Conservation (phyloP, 2,329 filamentous ascomycete species). For the Fusarium sp. region DNA sequence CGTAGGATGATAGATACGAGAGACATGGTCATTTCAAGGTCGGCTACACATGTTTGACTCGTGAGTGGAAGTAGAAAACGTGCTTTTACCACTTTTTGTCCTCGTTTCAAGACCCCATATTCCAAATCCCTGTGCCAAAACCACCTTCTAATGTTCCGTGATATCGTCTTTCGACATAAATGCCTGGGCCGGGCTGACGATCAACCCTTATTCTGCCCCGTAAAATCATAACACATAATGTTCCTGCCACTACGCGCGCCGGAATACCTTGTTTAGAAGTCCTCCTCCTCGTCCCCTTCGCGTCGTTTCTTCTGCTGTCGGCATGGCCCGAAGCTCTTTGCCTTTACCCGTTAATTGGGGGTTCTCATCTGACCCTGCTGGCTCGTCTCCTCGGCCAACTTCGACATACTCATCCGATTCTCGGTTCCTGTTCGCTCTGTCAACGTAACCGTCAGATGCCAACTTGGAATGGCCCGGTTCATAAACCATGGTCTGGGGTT, state of each 20-base stretch:
- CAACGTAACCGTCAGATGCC: conserved; percentile 44
- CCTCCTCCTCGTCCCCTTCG: conserved; percentile 45
- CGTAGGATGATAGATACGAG: not conserved
- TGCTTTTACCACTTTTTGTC: not conserved
- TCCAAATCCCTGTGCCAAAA: not conserved
- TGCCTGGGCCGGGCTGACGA: not conserved
- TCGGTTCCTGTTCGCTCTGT: conserved; percentile 37
- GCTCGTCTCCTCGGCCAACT: conserved; percentile 43
- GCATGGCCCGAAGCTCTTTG: conserved; percentile 32
- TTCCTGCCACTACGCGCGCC: conserved; percentile 37
- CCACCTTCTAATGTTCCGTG: not conserved
- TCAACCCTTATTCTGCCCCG: conserved; percentile 1
- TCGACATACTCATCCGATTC: conserved; percentile 51
- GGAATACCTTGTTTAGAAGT: conserved; percentile 51
- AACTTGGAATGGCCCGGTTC: conserved; percentile 47
- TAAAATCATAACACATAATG: conserved; percentile 10
- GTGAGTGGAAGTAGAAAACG: not conserved
- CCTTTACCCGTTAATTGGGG: conserved; percentile 31
- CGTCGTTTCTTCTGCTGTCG: conserved; percentile 33
- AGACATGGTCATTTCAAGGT: not conserved
- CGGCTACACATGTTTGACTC: not conserved
- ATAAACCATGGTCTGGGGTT: conserved; percentile 33
- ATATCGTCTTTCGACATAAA: conserved; percentile 1
- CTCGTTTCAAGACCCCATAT: not conserved
- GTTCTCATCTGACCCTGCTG: conserved; percentile 28